Conservation (phyloP, 495 filamentous ascomycete genomes). For the Aspergillus baeticus region DNA sequence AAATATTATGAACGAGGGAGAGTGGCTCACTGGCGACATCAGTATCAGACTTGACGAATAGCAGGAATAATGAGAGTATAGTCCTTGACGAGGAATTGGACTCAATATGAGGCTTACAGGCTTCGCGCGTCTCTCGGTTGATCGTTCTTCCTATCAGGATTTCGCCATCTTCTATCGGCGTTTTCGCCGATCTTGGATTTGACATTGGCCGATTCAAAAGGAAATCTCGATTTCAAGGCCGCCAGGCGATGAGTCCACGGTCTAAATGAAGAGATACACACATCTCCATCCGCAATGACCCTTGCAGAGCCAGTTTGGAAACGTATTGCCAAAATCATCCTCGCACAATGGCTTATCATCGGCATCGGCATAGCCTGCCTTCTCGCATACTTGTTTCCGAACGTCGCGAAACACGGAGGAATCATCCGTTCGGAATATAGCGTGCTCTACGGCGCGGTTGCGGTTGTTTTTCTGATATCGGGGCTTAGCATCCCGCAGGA, state of each 20-base stretch:
- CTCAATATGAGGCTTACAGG: background rate
- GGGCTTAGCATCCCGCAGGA: constrained; percentile 52
- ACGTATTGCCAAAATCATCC: constrained; percentile 33
- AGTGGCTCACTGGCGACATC: background rate
- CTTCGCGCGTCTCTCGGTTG: constrained; percentile 1
- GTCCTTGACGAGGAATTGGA: no score
- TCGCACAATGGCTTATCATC: constrained; percentile 56
- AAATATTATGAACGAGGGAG: no score
- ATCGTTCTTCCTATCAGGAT: constrained; percentile 12
- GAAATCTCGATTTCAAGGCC: background rate
- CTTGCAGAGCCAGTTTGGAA: constrained; percentile 12
- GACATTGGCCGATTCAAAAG: background rate
- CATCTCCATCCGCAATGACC: background rate
- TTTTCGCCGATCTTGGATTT: constrained; percentile 8
- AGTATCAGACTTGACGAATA: background rate
- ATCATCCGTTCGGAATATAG: constrained; percentile 53
- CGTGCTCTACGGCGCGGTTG: constrained; percentile 53
- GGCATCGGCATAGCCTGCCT: constrained; percentile 51
- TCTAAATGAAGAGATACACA: background rate
- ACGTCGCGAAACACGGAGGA: constrained; percentile 53
- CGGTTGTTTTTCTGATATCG: constrained; percentile 53
- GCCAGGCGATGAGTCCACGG: background rate
- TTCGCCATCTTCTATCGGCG: constrained; percentile 4
- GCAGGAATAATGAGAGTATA: background rate
- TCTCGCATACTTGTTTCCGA: constrained; percentile 52